A percentile compares a stretch with the other conserved stretches of the same genome.
Conservation (phyloP, 306 rosid genomes). For the Quercus parvula region DNA sequence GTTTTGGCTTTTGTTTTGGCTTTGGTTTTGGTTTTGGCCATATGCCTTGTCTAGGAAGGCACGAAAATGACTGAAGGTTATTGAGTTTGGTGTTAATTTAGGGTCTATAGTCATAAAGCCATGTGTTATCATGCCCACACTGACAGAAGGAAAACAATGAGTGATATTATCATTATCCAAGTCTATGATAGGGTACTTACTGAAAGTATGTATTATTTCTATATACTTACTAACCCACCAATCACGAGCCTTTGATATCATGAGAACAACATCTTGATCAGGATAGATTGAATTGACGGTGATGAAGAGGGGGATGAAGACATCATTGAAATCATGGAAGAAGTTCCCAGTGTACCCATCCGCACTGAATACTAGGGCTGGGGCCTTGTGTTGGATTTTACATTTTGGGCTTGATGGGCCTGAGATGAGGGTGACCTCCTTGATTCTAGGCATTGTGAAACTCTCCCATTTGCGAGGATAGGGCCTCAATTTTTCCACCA, state of each 20-base stretch:
- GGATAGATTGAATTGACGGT: conserved; percentile 17
- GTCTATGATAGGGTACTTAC: conserved; percentile 35
- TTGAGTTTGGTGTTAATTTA: conserved; percentile 6
- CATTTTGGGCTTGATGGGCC: too few relatives aligned
- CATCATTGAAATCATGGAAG: conserved; percentile 51
- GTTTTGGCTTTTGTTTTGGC: too few relatives aligned
- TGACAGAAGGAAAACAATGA: conserved; percentile 45
- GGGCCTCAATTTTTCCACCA: conserved; percentile 1
- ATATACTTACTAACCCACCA: conserved; percentile 46
- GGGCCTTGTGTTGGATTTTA: too few relatives aligned
- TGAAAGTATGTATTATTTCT: conserved; percentile 14
- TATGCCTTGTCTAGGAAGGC: conserved; percentile 33
- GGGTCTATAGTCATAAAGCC: conserved; percentile 38
- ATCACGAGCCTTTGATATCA: conserved; percentile 36
- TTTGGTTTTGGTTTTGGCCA: neutral
- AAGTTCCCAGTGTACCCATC: conserved; percentile 47
- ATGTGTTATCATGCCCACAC: conserved; percentile 42
- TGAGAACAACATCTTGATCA: conserved; percentile 19
- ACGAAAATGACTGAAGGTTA: conserved; percentile 26
- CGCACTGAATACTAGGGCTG: conserved; percentile 25
- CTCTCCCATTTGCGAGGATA: conserved; percentile 8
- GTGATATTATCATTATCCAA: conserved; percentile 38
- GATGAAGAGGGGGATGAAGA: conserved; percentile 42
- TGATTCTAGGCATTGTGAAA: neutral
- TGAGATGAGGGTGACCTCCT: neutral